Evolutionary conservation across 371 early-diverging fungal species (phyloP).

Genomic region (Capillidium heterosporum): DNA sequence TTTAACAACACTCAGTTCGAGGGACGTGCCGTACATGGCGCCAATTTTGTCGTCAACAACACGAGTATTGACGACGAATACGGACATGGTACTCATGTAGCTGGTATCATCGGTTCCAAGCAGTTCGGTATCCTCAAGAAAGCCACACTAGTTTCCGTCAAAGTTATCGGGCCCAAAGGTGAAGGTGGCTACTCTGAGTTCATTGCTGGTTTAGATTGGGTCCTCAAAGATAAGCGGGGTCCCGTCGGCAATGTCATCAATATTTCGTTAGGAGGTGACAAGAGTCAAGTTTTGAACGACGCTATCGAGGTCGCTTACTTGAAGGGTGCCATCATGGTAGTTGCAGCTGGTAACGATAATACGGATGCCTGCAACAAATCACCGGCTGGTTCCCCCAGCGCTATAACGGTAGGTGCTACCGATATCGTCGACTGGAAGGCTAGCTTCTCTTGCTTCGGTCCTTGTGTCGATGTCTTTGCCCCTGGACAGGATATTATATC

Average conservation of each 20-base stretch:
- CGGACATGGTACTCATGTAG: no score
- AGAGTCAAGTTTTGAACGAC: constrained; percentile 10
- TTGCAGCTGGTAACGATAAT: constrained; percentile 43
- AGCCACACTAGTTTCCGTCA: constrained; percentile 77
- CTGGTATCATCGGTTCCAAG: background rate
- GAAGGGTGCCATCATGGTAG: constrained; percentile 27
- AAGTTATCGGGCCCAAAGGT: constrained; percentile 22
- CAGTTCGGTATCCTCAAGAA: background rate
- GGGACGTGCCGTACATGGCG: constrained; percentile 62
- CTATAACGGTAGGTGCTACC: constrained; percentile 46
- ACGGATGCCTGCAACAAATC: constrained; percentile 33
- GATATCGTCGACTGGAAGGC: constrained; percentile 33
- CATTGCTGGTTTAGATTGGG: constrained; percentile 11
- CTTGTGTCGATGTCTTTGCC: constrained; percentile 45
- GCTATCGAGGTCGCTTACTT: constrained; percentile 15
- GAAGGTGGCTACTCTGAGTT: constrained; percentile 10
- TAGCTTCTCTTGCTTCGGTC: constrained; percentile 49
- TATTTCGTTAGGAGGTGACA: constrained; percentile 27
- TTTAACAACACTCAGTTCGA: constrained; percentile 27
- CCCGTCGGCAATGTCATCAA: constrained; percentile 21
- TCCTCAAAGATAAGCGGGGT: constrained; percentile 10
- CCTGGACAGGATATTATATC: constrained; percentile 31
- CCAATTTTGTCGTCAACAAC: constrained; percentile 41
- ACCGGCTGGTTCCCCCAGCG: constrained; percentile 29
- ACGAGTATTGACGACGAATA: constrained; percentile 31